These are phyloP conservation scores for Verruconis gallopava DNA, from an alignment of 2,329 filamentous ascomycete species.

Conservation along the genomic window DNA sequence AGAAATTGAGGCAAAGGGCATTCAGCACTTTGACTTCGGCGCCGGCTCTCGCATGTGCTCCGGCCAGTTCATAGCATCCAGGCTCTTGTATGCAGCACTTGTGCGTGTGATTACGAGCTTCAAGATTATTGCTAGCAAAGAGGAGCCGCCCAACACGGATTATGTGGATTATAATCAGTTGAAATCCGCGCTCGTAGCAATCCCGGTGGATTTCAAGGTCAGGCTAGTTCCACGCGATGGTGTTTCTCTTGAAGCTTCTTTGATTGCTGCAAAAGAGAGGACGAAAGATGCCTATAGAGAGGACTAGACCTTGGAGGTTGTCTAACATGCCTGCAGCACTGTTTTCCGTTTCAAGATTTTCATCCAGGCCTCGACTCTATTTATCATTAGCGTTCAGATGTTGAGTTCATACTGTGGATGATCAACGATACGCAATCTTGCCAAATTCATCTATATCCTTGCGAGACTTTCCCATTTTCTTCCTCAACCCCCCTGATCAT, in stretches of 20 bases:
- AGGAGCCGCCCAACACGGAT: slow-evolving; percentile 44
- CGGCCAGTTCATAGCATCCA: slow-evolving; percentile 38
- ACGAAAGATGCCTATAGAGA: slow-evolving; percentile 3
- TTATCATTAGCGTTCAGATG: too few species aligned
- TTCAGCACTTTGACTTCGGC: slow-evolving; percentile 37
- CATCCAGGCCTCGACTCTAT: too few species aligned
- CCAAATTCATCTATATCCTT: too few species aligned
- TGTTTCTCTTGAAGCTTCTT: neutral
- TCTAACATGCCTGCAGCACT: too few species aligned
- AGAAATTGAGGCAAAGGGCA: slow-evolving; percentile 19
- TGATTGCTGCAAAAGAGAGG: slow-evolving; percentile 1
- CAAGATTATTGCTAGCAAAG: slow-evolving; percentile 35
- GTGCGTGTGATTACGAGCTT: slow-evolving; percentile 37
- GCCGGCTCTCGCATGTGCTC: slow-evolving; percentile 40
- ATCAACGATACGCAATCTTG: too few species aligned
- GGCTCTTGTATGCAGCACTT: slow-evolving; percentile 37
- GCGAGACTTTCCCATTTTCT: too few species aligned
- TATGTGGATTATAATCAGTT: slow-evolving; percentile 50
- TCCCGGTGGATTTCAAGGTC: slow-evolving; percentile 46
- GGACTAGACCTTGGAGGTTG: neutral
- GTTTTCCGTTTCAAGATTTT: too few species aligned
- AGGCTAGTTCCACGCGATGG: slow-evolving; percentile 39
- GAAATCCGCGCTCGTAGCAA: slow-evolving; percentile 46
- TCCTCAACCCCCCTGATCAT: too few species aligned
- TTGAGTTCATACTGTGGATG: too few species aligned